Evolutionary conservation across 1,139 yeast genomes (phyloP), one percentile per base, ranked within the genome.

Genomic region (Candida frijolesensis): DNA sequence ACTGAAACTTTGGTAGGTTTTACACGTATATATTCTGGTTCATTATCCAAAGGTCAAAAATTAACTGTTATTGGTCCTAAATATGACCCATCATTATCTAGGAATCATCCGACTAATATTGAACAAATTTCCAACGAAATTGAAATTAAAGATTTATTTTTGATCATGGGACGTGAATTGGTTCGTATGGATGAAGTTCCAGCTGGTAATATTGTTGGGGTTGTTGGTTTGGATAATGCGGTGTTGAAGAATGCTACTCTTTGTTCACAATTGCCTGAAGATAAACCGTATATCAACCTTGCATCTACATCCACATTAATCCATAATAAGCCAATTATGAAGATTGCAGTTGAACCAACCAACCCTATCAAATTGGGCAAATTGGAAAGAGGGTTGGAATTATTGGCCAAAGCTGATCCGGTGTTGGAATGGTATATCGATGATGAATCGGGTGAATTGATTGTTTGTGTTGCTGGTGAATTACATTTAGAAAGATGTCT

Each of bases 391-490:
- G 99, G 99, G 0, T 75, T 95, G 52, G 85, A 83, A 54, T 72
- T 90, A 51, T 75, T 95, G 44, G 85, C 94, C 51, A 86, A 85
- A 57, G 94, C 98, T 0, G 98, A 92, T 66, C 97, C 98, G 1
- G 94, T 96, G 60, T 92, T 91, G 35, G 91, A 89, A 61, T 88
- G 92, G 58, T 87, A 82, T 60, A 76, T 89, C 42, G 94, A 89
- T 60, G 96, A 89, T 57, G 80, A 76, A 51, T 85, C 87, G 10
- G 98, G 98, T 53, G 98, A 92, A 66, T 88, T 88, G 60, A 90
- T 92, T 57, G 75, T 92, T 60, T 88, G 96, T 55, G 91, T 96
- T 15, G 97, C 97, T n/a, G 98, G 98, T 48, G 97, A 92, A 66
- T 76, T 92, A 54, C 98, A 92, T 70, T 74, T 92, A 50, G 98